These are phyloP conservation scores for Spencermartinsiella ligniputridi DNA, from an alignment of 1,139 yeast genomes.

Conservation along the genomic window DNA sequence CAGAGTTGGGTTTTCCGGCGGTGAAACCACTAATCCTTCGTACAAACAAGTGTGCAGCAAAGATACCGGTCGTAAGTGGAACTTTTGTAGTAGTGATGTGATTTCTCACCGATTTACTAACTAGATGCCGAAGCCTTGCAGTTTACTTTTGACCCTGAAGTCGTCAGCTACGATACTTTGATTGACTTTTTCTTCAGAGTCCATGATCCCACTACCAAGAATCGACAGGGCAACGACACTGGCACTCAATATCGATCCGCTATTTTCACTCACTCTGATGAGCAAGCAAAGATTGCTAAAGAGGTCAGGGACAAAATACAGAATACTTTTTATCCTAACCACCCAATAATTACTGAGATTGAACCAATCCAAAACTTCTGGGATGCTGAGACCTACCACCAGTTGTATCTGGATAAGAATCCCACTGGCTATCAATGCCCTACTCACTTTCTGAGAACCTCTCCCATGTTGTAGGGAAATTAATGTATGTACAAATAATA, in stretches of 20 bases:
- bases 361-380: slow-evolving; percentile 67
- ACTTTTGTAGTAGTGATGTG: too few species aligned
- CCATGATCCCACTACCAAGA: slow-evolving; percentile 67
- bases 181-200: slow-evolving; percentile 83
- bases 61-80: slow-evolving; percentile 44
- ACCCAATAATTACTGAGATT: slow-evolving; percentile 58
- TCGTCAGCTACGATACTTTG: slow-evolving; percentile 55
- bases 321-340: slow-evolving; percentile 51
- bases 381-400: slow-evolving; percentile 95
- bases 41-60: slow-evolving; percentile 77
- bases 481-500: background rate
- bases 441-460: slow-evolving; percentile 64
- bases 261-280: slow-evolving; percentile 56
- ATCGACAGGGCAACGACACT: slow-evolving; percentile 73
- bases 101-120: too few species aligned
- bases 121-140: slow-evolving; percentile 70
- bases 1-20: slow-evolving; percentile 90
- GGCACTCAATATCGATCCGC: slow-evolving; percentile 87
- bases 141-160: slow-evolving; percentile 70
- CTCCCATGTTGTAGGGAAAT: slow-evolving; percentile 22
- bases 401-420: slow-evolving; percentile 68
- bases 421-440: slow-evolving; percentile 90
- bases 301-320: slow-evolving; percentile 42
- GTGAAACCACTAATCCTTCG: slow-evolving; percentile 52
- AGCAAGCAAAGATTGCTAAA: slow-evolving; percentile 44